phyloP scores from a whole-genome alignment of 495 filamentous ascomycete species.

The Penicillium subrubescens region DNA sequence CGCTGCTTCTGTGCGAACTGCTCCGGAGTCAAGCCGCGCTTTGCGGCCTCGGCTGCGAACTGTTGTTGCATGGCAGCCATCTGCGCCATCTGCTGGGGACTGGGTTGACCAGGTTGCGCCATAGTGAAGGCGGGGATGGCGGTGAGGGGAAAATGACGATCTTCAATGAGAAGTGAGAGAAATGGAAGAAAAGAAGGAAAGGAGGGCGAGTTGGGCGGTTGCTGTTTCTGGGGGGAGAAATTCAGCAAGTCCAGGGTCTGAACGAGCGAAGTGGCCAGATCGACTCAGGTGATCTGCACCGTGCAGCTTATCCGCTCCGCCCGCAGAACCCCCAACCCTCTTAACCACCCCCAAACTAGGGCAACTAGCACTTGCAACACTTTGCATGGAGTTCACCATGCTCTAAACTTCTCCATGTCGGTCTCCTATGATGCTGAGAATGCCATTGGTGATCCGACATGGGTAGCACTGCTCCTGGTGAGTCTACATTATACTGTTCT shows the following conservation, averaged over 20 bases:
- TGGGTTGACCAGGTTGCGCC: constrained; percentile 64
- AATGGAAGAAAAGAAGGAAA: constrained; percentile 8
- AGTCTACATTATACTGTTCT: constrained; percentile 6
- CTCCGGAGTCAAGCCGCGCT: constrained; percentile 73
- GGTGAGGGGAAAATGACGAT: neutral
- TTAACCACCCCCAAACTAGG: neutral
- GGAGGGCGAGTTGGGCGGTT: constrained; percentile 7
- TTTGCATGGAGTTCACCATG: constrained; percentile 2
- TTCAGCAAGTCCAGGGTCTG: constrained; percentile 18
- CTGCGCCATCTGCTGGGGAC: constrained; percentile 84
- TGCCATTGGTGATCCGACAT: constrained; percentile 37
- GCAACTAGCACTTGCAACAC: neutral
- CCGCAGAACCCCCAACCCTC: neutral
- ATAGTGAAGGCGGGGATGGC: constrained; percentile 31
- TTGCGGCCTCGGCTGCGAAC: constrained; percentile 73
- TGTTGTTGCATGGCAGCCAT: constrained; percentile 82
- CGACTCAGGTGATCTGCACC: constrained; percentile 34
- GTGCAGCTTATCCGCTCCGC: constrained; percentile 12
- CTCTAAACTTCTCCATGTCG: constrained; percentile 32
- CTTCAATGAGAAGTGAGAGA: neutral
- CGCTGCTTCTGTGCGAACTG: constrained; percentile 66
- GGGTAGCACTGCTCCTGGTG: constrained; percentile 42
- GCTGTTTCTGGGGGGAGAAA: constrained; percentile 3
- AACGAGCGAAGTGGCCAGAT: constrained; percentile 33
- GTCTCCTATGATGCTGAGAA: constrained; percentile 36